These are phyloP conservation scores for Rhizodiscina lignyota DNA, from an alignment of 495 filamentous ascomycete species.

Conservation along the genomic window DNA sequence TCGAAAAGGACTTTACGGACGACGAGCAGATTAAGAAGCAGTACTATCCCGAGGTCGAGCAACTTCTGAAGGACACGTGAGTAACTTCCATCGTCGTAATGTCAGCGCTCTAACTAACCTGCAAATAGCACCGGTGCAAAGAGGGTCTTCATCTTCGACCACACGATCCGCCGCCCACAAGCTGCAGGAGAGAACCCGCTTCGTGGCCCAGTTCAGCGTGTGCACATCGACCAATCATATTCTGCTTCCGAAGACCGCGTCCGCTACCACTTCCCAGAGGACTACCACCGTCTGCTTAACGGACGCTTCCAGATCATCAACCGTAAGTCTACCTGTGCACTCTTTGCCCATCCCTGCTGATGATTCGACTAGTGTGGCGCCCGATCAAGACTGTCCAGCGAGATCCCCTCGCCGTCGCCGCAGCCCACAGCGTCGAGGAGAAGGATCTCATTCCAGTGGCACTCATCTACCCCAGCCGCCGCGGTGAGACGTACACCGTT, in stretches of 20 bases:
- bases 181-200: conserved; percentile 15
- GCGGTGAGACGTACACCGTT: conserved; percentile 13
- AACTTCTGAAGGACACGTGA: conserved; percentile 45
- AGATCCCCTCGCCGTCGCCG: conserved; percentile 46
- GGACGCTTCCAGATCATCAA: conserved; percentile 57
- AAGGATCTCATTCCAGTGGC: conserved; percentile 9
- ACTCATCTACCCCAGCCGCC: conserved; percentile 13
- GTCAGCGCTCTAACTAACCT: conserved; percentile 1
- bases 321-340: conserved; percentile 7
- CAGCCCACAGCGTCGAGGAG: conserved; percentile 18
- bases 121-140: conserved; percentile 31
- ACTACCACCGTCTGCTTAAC: conserved; percentile 39
- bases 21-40: conserved; percentile 48
- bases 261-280: conserved; percentile 41
- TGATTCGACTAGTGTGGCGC: conserved; percentile 34
- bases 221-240: conserved; percentile 63
- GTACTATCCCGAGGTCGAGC: conserved; percentile 53
- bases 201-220: conserved; percentile 47
- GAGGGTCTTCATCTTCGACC: conserved; percentile 53
- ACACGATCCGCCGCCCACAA: conserved; percentile 48
- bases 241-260: conserved; percentile 37
- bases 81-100: conserved; percentile 6
- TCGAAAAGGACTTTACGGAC: conserved; percentile 27
- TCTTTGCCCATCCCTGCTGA: not conserved
- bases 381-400: conserved; percentile 46